phyloP scores from a whole-genome alignment of 805 yeast species.

The Jamesozyma hellenica region DNA sequence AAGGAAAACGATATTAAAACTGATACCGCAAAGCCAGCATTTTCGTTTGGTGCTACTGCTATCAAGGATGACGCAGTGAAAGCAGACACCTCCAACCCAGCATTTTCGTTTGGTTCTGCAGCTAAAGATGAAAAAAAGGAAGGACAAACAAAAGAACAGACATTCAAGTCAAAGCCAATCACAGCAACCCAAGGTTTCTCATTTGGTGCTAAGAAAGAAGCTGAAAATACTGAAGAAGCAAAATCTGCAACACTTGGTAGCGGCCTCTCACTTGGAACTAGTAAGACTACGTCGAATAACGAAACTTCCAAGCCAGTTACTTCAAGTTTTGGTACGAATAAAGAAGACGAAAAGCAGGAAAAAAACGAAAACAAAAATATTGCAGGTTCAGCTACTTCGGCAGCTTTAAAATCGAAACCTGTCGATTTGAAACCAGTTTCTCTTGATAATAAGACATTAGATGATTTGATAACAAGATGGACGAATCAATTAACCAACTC shows the following conservation, averaged over 20 bases:
- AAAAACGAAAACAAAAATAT: not conserved
- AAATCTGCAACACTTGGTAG: constrained; percentile 5
- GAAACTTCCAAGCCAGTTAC: constrained; percentile 5
- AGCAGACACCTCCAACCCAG: constrained; percentile 10
- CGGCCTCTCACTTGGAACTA: constrained; percentile 10
- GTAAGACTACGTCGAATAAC: not conserved
- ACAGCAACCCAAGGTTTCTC: no score
- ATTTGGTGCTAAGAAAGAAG: constrained; percentile 12
- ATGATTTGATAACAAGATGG: constrained; percentile 90
- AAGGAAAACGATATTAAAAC: constrained; percentile 7
- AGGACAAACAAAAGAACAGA: no score
- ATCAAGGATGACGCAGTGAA: constrained; percentile 9
- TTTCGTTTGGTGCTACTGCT: constrained; percentile 11
- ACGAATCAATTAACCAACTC: constrained; percentile 71
- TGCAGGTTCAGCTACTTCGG: not conserved
- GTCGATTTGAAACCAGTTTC: constrained; percentile 62
- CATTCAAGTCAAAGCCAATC: no score
- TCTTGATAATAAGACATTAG: constrained; percentile 82
- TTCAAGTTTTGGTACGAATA: constrained; percentile 5
- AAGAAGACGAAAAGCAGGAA: not conserved
- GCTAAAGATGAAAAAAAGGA: constrained; percentile 6
- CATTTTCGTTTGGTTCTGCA: constrained; percentile 12
- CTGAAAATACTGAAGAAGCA: constrained; percentile 3
- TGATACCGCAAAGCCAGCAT: constrained; percentile 10
- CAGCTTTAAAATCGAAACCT: constrained; percentile 33